Evolutionary conservation across 1,139 yeast genomes (phyloP).

Genomic region (Ashbya aceris): DNA sequence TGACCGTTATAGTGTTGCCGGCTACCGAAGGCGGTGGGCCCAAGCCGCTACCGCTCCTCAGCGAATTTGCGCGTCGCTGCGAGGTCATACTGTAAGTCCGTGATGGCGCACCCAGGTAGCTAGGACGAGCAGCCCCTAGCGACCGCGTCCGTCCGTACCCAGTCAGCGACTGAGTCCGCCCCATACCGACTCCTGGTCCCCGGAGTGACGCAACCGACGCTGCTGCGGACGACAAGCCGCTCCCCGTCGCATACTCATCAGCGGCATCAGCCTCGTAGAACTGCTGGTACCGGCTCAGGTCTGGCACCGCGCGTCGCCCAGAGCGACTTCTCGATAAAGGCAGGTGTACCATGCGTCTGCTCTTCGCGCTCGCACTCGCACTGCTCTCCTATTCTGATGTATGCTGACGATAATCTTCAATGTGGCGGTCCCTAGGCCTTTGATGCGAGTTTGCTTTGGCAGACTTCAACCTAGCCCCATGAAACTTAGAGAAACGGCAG

Average conservation of each 20-base stretch:
- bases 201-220: slow-evolving; percentile 22
- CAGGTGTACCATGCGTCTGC: too few species aligned
- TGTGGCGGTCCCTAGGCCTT: too few species aligned
- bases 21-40: slow-evolving; percentile 9
- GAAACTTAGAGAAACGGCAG: too few species aligned
- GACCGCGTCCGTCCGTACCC: slow-evolving; percentile 2
- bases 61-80: slow-evolving; percentile 3
- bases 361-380: too few species aligned
- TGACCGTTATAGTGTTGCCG: slow-evolving; percentile 21
- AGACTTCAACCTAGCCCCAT: too few species aligned
- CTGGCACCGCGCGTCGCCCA: slow-evolving; percentile 20
- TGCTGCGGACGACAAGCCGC: slow-evolving; percentile 24
- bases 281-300: slow-evolving; percentile 29
- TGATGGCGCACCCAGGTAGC: slow-evolving; percentile 4
- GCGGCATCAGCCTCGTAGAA: slow-evolving; percentile 18
- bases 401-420: too few species aligned
- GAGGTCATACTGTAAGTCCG: slow-evolving; percentile 9
- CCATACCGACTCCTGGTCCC: slow-evolving; percentile 1
- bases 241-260: slow-evolving; percentile 19
- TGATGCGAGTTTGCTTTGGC: too few species aligned
- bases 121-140: neutral
- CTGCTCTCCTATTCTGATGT: too few species aligned
- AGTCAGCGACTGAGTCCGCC: slow-evolving; percentile 11
- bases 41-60: slow-evolving; percentile 14
- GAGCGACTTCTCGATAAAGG: neutral